Evolutionary conservation across 352 stramenopile genomes (phyloP), one percentile per base, ranked within the genome.

Genomic region (Phytophthora cajani): DNA sequence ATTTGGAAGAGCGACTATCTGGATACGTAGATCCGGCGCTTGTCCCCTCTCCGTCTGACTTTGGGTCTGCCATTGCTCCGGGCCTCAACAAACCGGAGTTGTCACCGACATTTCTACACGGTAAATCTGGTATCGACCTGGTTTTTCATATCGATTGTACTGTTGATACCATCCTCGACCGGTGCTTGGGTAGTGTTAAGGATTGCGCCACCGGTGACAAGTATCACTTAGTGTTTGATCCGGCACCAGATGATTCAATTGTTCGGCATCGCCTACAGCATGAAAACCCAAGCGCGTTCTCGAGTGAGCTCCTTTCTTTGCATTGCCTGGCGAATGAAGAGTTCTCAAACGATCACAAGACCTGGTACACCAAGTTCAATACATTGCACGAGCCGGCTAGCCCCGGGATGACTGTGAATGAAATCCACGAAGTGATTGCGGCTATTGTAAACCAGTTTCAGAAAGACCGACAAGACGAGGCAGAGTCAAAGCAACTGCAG

Each of bases 51-150:
- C 77, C 81, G 6, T 84, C 80, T 57, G 83, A 92, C 42, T 77
- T 82, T 68, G 84, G 78, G 69, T 93, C 85, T 33, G 10, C 62
- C 3, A 67, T 95, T 27, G 87, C 82, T 7, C 81, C 77, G 0
- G 75, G 82, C 6, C 70, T 64, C 32, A 59, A 47, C 2, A 84
- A 81, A 38, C 75, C 82, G 6, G 40, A 11, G 1, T 55, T 90
- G 1, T 78, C 85, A 4, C 52, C 69, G 32, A 80, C 58, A 8
- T 89, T 87, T 67, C 68, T 93, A 4, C 66, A 87, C 30, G 84
- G 80, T 38, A 92, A 89, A 58, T 92, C 88, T 7, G 86, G 88
- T 1, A 54, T 94, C 6, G 87, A 94, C 62, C 55, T 93, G 10
- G 88, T 89, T 27, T 93, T 95, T 40, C 79, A 88, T 55, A 72